phyloP scores from a whole-genome alignment of 768 basidiomycete genomes.

The Termitomyces sp. region DNA sequence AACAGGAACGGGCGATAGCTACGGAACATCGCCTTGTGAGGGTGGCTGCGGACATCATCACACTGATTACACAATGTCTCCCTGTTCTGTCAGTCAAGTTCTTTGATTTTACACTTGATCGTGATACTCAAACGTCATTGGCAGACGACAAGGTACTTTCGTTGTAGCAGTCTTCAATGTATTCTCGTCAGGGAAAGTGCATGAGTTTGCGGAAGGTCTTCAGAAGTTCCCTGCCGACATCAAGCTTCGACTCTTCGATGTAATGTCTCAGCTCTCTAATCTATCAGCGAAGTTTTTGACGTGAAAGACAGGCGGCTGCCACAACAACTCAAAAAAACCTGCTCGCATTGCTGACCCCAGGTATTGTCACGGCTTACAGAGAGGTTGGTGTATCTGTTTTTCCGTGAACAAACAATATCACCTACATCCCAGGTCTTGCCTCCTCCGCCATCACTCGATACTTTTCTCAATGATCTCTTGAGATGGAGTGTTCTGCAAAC shows the following conservation, averaged over 20 bases:
- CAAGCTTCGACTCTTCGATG: constrained; percentile 47
- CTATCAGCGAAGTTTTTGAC: constrained; percentile 6
- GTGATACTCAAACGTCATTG: constrained; percentile 1
- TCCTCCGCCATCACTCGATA: constrained; percentile 40
- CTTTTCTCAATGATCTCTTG: constrained; percentile 49
- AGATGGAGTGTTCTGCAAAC: constrained; percentile 51
- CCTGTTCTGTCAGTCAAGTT: constrained; percentile 51
- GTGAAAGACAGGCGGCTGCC: constrained; percentile 31
- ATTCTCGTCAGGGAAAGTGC: constrained; percentile 48
- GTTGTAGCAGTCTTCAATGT: constrained; percentile 44
- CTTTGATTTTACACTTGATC: neutral
- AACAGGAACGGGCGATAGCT: constrained; percentile 23
- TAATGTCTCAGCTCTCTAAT: constrained; percentile 19
- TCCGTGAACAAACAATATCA: neutral
- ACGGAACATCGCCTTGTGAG: constrained; percentile 48
- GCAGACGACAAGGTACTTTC: constrained; percentile 64
- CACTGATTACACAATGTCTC: constrained; percentile 59
- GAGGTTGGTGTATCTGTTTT: constrained; percentile 40
- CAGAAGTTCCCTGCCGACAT: constrained; percentile 36
- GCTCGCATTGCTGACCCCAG: constrained; percentile 60
- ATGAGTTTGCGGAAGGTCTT: constrained; percentile 48
- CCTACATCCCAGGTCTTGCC: constrained; percentile 39
- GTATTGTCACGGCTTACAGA: constrained; percentile 55
- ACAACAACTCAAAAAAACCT: constrained; percentile 53
- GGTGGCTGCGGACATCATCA: constrained; percentile 62